Percentiles rank a stretch among this genome's conserved stretches.
Conservation (phyloP, 2,329 filamentous ascomycete species). For the Paraphaeosphaeria minitans region DNA sequence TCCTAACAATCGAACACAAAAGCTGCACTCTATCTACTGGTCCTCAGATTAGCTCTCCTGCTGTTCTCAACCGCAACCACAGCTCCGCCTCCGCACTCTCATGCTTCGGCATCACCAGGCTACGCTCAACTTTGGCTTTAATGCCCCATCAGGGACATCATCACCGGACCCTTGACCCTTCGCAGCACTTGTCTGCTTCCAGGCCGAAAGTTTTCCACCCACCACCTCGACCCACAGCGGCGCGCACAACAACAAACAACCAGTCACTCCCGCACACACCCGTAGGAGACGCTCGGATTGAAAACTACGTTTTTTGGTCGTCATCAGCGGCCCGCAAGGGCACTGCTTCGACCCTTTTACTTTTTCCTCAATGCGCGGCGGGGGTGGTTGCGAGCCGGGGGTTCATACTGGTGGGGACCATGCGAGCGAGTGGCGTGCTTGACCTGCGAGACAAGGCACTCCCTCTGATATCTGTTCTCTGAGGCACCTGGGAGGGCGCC, state of each 20-base stretch:
- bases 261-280: constrained; percentile 15
- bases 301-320: constrained; percentile 24
- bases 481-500: constrained; percentile 1
- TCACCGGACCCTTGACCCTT: constrained; percentile 24
- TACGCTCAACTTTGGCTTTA: constrained; percentile 29
- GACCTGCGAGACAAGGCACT: constrained; percentile 18
- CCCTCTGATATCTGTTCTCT: constrained; percentile 30
- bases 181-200: constrained; percentile 2
- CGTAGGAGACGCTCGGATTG: constrained; percentile 27
- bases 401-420: not conserved
- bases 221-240: not conserved
- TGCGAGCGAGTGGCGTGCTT: constrained; percentile 5
- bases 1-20: not conserved
- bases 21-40: constrained; percentile 8
- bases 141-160: constrained; percentile 24
- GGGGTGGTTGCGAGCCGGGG: constrained; percentile 13
- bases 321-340: constrained; percentile 18
- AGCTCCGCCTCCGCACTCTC: not conserved
- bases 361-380: constrained; percentile 24
- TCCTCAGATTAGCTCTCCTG: constrained; percentile 34
- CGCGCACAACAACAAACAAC: constrained; percentile 15
- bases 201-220: constrained; percentile 12
- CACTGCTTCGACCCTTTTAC: constrained; percentile 28
- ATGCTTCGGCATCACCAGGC: constrained; percentile 11
- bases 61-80: constrained; percentile 26